Percentiles rank a stretch among this genome's conserved stretches.
phyloP scores from a whole-genome alignment of 192 early-diverging fungal species.

The Backusella circina region DNA sequence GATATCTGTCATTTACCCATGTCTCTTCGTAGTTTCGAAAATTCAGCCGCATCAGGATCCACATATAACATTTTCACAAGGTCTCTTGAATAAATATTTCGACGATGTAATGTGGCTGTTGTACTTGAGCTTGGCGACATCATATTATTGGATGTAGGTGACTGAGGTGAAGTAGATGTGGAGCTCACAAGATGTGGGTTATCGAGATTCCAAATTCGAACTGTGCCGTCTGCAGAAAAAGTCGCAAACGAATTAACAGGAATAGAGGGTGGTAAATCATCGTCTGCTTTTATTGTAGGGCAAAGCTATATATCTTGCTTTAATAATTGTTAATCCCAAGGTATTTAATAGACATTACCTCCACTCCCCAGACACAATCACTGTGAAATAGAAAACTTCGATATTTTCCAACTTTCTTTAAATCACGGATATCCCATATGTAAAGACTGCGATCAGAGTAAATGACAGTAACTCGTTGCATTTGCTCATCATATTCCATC shows the following conservation, averaged over 20 bases:
- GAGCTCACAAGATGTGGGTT: neutral
- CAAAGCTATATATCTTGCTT: neutral
- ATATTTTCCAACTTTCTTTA: slow-evolving; percentile 49
- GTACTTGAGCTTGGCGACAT: slow-evolving; percentile 12
- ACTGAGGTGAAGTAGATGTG: slow-evolving; percentile 14
- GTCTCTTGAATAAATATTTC: slow-evolving; percentile 61
- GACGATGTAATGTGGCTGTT: slow-evolving; percentile 10
- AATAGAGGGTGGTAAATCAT: slow-evolving; percentile 13
- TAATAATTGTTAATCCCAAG: neutral
- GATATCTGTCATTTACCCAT: slow-evolving; percentile 4
- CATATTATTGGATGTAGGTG: neutral
- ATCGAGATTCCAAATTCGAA: slow-evolving; percentile 78
- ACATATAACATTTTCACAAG: slow-evolving; percentile 57
- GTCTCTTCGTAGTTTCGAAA: slow-evolving; percentile 20
- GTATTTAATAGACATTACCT: slow-evolving; percentile 44
- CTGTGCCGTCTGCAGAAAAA: slow-evolving; percentile 73
- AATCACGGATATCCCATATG: slow-evolving; percentile 67
- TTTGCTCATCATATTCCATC: slow-evolving; percentile 49
- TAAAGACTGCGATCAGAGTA: slow-evolving; percentile 73
- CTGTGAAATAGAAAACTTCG: slow-evolving; percentile 65
- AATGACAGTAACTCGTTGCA: slow-evolving; percentile 51
- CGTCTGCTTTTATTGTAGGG: neutral
- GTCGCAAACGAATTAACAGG: slow-evolving; percentile 61
- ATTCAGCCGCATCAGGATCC: slow-evolving; percentile 43
- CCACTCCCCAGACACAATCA: slow-evolving; percentile 83